phyloP scores from a whole-genome alignment of 306 rosid species.

The Quercus variabilis region DNA sequence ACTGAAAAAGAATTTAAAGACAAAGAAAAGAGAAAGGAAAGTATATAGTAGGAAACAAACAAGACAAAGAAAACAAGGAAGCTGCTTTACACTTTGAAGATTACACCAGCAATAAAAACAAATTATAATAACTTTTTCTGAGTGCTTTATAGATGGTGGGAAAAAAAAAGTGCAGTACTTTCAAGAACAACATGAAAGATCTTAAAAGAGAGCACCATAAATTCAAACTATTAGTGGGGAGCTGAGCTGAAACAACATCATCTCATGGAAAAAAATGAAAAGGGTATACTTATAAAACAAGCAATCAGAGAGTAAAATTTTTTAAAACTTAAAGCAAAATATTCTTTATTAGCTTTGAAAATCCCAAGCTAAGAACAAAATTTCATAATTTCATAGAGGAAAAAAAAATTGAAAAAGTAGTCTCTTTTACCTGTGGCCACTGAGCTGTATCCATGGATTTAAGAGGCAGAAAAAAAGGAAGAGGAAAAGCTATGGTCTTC shows the following conservation, averaged over 20 bases:
- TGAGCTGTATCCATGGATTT: constrained; percentile 90
- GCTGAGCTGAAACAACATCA: constrained; percentile 44
- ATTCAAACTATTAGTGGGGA: constrained; percentile 40
- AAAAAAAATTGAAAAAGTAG: constrained; percentile 32
- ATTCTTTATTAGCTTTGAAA: constrained; percentile 34
- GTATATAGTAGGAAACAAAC: constrained; percentile 38
- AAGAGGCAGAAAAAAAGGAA: constrained; percentile 33
- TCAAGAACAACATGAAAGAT: constrained; percentile 44
- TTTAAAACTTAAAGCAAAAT: constrained; percentile 15
- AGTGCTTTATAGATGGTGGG: constrained; percentile 44
- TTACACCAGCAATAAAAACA: constrained; percentile 47
- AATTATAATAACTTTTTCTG: constrained; percentile 28
- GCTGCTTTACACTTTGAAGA: constrained; percentile 42
- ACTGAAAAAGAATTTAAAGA: constrained; percentile 24
- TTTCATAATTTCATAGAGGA: constrained; percentile 48
- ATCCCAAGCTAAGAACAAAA: constrained; percentile 20
- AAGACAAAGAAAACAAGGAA: constrained; percentile 37
- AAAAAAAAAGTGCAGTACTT: constrained; percentile 37
- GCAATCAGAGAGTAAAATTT: constrained; percentile 32
- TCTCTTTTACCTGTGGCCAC: constrained; percentile 91
- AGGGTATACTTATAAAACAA: constrained; percentile 19
- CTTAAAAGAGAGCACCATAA: constrained; percentile 35
- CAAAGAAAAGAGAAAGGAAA: constrained; percentile 14
- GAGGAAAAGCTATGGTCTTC: constrained; percentile 49
- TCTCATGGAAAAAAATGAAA: constrained; percentile 24